These are phyloP conservation scores for Pyrenophora graminea DNA, from an alignment of 2,329 filamentous ascomycete genomes.

Conservation along the genomic window DNA sequence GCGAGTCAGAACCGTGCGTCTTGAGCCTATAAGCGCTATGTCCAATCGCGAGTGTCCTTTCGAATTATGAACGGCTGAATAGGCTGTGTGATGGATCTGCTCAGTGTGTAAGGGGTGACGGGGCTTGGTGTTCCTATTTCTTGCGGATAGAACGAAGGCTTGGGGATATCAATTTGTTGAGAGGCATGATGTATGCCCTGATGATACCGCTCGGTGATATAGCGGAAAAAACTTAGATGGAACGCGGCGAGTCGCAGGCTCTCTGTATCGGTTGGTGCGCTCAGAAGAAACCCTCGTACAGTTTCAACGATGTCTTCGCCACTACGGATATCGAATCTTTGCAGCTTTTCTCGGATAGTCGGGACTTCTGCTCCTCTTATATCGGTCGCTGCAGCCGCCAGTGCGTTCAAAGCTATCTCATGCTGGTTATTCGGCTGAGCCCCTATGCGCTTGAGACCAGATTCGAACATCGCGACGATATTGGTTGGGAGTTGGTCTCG, in stretches of 20 bases:
- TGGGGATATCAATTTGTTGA: slow-evolving; percentile 6
- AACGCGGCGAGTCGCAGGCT: slow-evolving; percentile 5
- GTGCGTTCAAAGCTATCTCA: slow-evolving; percentile 18
- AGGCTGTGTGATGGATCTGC: no score
- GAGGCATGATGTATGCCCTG: slow-evolving; percentile 14
- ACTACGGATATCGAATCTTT: slow-evolving; percentile 9
- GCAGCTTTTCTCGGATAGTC: slow-evolving; percentile 5
- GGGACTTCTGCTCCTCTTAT: slow-evolving; percentile 12
- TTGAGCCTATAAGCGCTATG: no score
- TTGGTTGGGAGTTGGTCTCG: slow-evolving; percentile 22
- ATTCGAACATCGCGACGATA: slow-evolving; percentile 25
- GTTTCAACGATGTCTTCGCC: slow-evolving; percentile 26
- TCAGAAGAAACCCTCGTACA: slow-evolving; percentile 19
- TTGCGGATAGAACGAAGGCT: slow-evolving; percentile 9
- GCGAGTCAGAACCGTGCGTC: no score
- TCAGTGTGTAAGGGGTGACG: no score
- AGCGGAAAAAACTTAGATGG: slow-evolving; percentile 17
- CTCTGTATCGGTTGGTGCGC: slow-evolving; percentile 6
- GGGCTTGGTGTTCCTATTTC: slow-evolving; percentile 8
- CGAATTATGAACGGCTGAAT: no score
- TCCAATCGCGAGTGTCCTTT: no score
- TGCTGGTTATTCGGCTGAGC: slow-evolving; percentile 3
- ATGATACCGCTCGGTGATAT: slow-evolving; percentile 17
- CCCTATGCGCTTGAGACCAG: slow-evolving; percentile 16
- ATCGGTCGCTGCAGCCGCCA: slow-evolving; percentile 12